phyloP scores from a whole-genome alignment of 805 yeast genomes.

The Alloascoidea africana region DNA sequence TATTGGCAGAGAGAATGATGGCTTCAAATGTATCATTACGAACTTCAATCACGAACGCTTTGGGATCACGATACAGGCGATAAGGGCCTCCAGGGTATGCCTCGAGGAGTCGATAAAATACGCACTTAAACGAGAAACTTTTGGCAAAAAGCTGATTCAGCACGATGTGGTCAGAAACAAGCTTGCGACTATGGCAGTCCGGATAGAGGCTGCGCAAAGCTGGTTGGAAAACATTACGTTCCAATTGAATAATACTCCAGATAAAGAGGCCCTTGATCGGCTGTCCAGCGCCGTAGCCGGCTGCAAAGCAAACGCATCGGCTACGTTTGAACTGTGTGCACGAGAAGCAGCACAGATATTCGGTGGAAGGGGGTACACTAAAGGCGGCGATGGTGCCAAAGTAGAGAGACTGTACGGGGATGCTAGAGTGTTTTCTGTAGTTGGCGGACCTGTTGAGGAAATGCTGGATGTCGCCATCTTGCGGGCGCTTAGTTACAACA shows the following conservation, averaged over 20 bases:
- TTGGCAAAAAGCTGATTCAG: constrained; percentile 22
- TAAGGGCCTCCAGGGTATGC: constrained; percentile 21
- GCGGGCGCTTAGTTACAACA: no score
- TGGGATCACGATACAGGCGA: constrained; percentile 23
- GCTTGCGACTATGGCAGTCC: constrained; percentile 24
- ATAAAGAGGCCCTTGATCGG: constrained; percentile 19
- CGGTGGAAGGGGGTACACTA: constrained; percentile 25
- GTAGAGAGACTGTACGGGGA: constrained; percentile 27
- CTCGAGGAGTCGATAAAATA: constrained; percentile 22
- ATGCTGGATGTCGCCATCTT: constrained; percentile 25
- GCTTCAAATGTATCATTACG: constrained; percentile 25
- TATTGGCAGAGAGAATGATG: constrained; percentile 23
- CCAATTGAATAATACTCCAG: constrained; percentile 17
- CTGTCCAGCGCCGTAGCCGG: constrained; percentile 28
- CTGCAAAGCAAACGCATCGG: constrained; percentile 23
- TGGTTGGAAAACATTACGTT: constrained; percentile 21
- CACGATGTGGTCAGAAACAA: constrained; percentile 26
- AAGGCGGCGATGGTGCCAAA: constrained; percentile 26
- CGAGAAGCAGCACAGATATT: constrained; percentile 28
- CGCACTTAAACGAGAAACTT: constrained; percentile 25
- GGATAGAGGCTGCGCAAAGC: constrained; percentile 23
- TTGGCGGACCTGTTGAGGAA: constrained; percentile 29
- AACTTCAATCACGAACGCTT: constrained; percentile 29
- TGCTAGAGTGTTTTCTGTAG: constrained; percentile 27
- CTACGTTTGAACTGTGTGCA: constrained; percentile 25